phyloP scores from a whole-genome alignment of 495 filamentous ascomycete species.

The Podospora comata region DNA sequence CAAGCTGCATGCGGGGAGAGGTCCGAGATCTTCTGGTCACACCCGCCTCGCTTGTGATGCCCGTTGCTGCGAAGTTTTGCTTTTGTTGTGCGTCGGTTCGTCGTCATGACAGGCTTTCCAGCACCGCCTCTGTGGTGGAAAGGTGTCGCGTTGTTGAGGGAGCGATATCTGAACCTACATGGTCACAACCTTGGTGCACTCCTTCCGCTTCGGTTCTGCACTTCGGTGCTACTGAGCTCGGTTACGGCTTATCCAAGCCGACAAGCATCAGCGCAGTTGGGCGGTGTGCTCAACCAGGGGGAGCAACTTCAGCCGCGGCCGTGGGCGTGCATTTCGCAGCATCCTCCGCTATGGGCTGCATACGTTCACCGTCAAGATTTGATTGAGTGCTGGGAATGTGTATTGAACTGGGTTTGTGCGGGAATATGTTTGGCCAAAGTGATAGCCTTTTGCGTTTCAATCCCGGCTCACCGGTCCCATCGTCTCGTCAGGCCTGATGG shows the following conservation, averaged over 20 bases:
- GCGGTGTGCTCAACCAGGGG: constrained; percentile 4
- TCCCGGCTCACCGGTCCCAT: not conserved
- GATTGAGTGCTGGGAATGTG: not conserved
- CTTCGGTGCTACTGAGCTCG: not conserved
- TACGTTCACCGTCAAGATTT: not conserved
- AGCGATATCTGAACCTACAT: not conserved
- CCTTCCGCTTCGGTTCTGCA: not conserved
- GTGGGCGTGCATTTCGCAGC: not conserved
- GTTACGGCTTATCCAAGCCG: not conserved
- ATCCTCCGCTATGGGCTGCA: not conserved
- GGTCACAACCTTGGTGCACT: not conserved
- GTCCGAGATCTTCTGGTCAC: not conserved
- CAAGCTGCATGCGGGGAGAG: not conserved
- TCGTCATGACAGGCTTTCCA: not conserved
- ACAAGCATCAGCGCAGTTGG: not conserved
- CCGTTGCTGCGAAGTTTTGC: not conserved
- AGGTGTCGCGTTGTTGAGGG: not conserved
- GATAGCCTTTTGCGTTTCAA: not conserved
- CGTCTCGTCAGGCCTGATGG: not conserved
- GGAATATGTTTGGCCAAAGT: not conserved
- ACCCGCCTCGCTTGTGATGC: not conserved
- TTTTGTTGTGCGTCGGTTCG: not conserved
- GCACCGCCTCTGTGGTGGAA: not conserved
- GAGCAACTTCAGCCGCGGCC: constrained; percentile 12
- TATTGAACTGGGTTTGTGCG: not conserved